Evolutionary conservation across 208 protist species (phyloP).

Genomic region (Leishmania arabica): DNA sequence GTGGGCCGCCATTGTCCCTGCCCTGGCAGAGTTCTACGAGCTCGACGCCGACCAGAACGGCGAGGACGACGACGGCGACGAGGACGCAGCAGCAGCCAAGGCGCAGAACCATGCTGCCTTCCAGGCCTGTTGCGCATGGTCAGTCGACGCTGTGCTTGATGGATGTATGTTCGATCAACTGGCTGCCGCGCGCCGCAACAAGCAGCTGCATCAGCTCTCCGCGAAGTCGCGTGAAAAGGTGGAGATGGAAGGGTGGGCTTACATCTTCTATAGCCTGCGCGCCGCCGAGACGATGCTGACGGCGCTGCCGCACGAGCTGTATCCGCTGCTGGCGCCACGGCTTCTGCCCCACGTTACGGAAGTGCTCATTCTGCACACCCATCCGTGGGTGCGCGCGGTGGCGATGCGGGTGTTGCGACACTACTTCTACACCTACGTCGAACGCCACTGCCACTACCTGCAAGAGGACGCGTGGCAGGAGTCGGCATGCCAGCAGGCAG

Average conservation of each 20-base stretch:
- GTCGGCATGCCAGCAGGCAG: constrained; percentile 1
- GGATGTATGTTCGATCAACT: constrained; percentile 74
- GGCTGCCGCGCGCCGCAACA: constrained; percentile 29
- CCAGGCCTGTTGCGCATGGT: constrained; percentile 64
- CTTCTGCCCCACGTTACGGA: constrained; percentile 49
- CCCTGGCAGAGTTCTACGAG: constrained; percentile 35
- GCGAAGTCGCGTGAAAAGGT: constrained; percentile 54
- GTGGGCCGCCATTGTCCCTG: constrained; percentile 71
- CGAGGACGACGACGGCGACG: constrained; percentile 12
- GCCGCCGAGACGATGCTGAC: constrained; percentile 63
- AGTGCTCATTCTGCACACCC: constrained; percentile 66
- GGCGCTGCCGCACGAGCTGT: constrained; percentile 54
- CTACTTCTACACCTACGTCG: constrained; percentile 80
- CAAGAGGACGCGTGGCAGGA: constrained; percentile 36
- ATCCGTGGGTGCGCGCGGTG: constrained; percentile 83
- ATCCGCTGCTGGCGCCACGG: constrained; percentile 36
- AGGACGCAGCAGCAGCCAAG: constrained; percentile 9
- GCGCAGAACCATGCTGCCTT: constrained; percentile 44
- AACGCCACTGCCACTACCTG: constrained; percentile 59
- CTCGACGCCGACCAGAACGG: constrained; percentile 4
- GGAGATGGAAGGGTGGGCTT: constrained; percentile 72
- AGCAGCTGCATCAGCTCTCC: constrained; percentile 30
- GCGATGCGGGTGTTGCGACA: constrained; percentile 70
- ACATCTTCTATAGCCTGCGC: constrained; percentile 83
- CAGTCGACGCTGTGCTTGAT: constrained; percentile 51